Percentiles rank a stretch among this genome's conserved stretches.
phyloP scores from a whole-genome alignment of 2,329 filamentous ascomycete species.

The Arthrobotrys sphaeroides region DNA sequence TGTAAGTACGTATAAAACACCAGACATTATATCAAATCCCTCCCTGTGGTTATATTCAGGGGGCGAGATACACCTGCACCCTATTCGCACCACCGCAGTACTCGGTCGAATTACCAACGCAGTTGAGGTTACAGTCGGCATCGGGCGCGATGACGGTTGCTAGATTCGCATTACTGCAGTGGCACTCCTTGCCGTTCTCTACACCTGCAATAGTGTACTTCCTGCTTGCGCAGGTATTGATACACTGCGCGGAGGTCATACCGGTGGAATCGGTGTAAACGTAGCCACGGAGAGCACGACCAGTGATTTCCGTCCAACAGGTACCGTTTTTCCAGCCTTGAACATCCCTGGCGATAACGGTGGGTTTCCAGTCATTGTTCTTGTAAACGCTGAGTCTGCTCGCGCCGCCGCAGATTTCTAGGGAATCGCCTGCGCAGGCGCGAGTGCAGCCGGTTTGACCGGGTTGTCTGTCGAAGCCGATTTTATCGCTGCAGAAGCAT shows the following conservation, averaged over 20 bases:
- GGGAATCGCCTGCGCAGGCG: conserved; percentile 55
- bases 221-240: conserved; percentile 25
- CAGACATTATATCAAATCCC: neutral
- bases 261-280: conserved; percentile 12
- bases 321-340: conserved; percentile 21
- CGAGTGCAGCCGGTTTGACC: conserved; percentile 53
- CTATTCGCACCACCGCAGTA: conserved; percentile 27
- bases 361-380: conserved; percentile 34
- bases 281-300: conserved; percentile 31
- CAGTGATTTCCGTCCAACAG: conserved; percentile 36
- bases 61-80: conserved; percentile 30
- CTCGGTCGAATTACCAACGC: conserved; percentile 31
- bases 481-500: conserved; percentile 39
- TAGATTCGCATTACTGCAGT: conserved; percentile 19
- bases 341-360: conserved; percentile 2
- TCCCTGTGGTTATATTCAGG: neutral
- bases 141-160: conserved; percentile 1
- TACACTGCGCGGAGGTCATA: conserved; percentile 18
- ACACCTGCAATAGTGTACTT: conserved; percentile 25
- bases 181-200: conserved; percentile 30
- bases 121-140: conserved; percentile 18
- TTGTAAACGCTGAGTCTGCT: conserved; percentile 56
- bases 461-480: conserved; percentile 17
- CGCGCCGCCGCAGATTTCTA: conserved; percentile 56
- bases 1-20: too few relatives aligned